Percentiles rank a stretch among this genome's conserved stretches.
Evolutionary conservation across 2,329 filamentous ascomycete species (phyloP).

Genomic region (Metarhizium rileyi): DNA sequence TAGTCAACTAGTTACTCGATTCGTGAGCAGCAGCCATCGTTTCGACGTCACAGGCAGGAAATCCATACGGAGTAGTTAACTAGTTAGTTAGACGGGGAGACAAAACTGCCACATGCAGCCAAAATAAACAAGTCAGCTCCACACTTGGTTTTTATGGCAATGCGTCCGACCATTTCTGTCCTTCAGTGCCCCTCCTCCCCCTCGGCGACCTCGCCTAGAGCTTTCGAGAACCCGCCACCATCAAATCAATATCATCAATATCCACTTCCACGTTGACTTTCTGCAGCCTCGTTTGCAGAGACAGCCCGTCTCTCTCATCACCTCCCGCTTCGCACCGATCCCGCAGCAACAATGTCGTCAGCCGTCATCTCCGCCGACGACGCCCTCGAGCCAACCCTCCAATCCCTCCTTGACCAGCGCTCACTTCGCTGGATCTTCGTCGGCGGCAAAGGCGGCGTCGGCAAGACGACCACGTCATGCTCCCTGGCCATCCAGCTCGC

Average conservation of each 20-base stretch:
- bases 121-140: not conserved
- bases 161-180: not conserved
- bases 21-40: too few relatives aligned
- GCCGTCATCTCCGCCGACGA: conserved; percentile 45
- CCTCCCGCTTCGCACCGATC: not conserved
- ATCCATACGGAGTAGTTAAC: too few relatives aligned
- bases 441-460: conserved; percentile 94
- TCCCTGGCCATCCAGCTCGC: conserved; percentile 97
- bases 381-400: conserved; percentile 81
- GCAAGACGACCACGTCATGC: conserved; percentile 99
- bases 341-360: conserved; percentile 33
- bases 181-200: not conserved
- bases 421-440: conserved; percentile 98
- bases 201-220: not conserved
- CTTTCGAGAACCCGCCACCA: conserved; percentile 3
- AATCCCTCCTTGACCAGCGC: conserved; percentile 91
- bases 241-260: too few relatives aligned
- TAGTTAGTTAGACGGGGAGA: not conserved
- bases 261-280: too few relatives aligned
- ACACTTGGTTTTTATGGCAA: not conserved
- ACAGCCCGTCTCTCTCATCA: not conserved
- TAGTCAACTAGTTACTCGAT: too few relatives aligned
- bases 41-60: too few relatives aligned
- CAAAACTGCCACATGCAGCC: not conserved
- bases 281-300: not conserved